Evolutionary conservation across 495 filamentous ascomycete genomes (phyloP).

Genomic region (Penicillium lividum): DNA sequence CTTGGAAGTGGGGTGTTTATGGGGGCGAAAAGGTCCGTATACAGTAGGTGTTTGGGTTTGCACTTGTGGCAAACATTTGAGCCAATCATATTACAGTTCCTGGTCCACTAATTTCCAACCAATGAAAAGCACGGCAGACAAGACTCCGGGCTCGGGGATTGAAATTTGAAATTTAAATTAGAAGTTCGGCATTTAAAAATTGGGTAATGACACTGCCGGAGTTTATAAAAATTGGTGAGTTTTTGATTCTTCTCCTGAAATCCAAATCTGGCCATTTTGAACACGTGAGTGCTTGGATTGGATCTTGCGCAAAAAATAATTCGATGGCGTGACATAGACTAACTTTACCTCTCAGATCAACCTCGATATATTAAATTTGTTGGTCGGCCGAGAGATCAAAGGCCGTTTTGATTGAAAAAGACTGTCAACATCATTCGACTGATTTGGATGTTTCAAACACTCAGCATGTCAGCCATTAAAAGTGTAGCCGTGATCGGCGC

Average conservation of each 20-base stretch:
- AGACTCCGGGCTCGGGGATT: neutral
- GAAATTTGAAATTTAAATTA: constrained; percentile 1
- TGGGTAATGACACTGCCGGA: neutral
- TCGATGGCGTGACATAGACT: constrained; percentile 28
- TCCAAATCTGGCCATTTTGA: neutral
- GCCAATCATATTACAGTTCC: constrained; percentile 15
- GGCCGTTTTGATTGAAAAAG: neutral
- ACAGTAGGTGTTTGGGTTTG: neutral
- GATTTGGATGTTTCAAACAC: neutral
- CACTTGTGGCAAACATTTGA: too few species aligned
- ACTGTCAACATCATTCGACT: neutral
- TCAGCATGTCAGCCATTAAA: constrained; percentile 32
- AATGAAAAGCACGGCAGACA: constrained; percentile 1
- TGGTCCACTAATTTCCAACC: neutral
- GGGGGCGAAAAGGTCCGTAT: too few species aligned
- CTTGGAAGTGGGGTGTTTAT: too few species aligned
- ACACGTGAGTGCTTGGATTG: neutral
- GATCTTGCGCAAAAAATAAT: constrained; percentile 19
- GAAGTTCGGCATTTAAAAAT: neutral
- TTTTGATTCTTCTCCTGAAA: neutral
- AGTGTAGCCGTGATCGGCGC: constrained; percentile 60
- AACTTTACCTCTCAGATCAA: constrained; percentile 15
- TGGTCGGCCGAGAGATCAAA: constrained; percentile 26
- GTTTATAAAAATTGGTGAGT: neutral
- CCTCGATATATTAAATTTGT: neutral